These are phyloP conservation scores for Mycosarcoma mackinlayi DNA, from an alignment of 1,284 basidiomycete genomes.

Conservation along the genomic window DNA sequence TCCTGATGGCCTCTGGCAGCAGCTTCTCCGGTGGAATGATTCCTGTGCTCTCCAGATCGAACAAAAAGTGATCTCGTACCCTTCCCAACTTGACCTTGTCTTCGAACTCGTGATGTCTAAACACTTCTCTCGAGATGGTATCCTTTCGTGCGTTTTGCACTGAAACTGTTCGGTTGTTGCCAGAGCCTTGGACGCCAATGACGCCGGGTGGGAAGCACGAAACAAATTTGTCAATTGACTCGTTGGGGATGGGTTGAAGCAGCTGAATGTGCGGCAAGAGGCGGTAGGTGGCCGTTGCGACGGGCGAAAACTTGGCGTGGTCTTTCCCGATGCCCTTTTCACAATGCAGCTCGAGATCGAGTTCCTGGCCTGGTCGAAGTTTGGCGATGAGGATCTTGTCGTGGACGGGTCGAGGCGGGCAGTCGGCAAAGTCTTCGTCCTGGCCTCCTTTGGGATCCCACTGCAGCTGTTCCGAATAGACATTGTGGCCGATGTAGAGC, in stretches of 20 bases:
- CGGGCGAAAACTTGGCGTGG: slow-evolving; percentile 98
- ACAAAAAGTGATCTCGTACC: slow-evolving; percentile 92
- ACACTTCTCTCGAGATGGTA: slow-evolving; percentile 90
- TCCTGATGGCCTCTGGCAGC: slow-evolving; percentile 82
- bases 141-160: slow-evolving; percentile 80
- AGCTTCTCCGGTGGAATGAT: slow-evolving; percentile 86
- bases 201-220: slow-evolving; percentile 91
- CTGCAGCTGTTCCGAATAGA: slow-evolving; percentile 81
- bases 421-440: slow-evolving; percentile 69
- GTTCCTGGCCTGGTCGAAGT: slow-evolving; percentile 85
- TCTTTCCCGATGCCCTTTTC: slow-evolving; percentile 94
- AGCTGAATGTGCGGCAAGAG: slow-evolving; percentile 88
- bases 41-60: slow-evolving; percentile 89
- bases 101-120: slow-evolving; percentile 90
- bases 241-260: slow-evolving; percentile 75
- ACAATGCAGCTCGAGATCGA: slow-evolving; percentile 89
- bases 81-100: slow-evolving; percentile 85
- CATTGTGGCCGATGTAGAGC: slow-evolving; percentile 64
- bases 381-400: slow-evolving; percentile 92
- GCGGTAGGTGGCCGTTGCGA: slow-evolving; percentile 82
- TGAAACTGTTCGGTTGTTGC: slow-evolving; percentile 75
- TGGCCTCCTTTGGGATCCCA: slow-evolving; percentile 93
- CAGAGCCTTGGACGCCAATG: slow-evolving; percentile 76
- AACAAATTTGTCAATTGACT: slow-evolving; percentile 80
- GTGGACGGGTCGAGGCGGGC: slow-evolving; percentile 79